Conservation (phyloP, 306 rosid genomes). For the Mimosa pudica region DNA sequence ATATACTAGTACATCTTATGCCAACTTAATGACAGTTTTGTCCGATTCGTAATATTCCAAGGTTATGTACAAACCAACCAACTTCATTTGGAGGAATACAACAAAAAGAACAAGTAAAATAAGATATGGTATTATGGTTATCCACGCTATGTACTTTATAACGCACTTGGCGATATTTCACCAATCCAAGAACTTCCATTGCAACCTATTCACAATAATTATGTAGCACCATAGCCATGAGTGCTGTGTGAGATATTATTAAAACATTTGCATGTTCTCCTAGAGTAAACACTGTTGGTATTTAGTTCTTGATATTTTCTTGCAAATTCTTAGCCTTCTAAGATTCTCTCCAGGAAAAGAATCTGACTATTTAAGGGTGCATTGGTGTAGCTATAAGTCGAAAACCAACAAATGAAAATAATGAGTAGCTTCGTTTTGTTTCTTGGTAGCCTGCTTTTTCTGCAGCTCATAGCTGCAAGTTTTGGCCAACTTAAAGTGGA, state of each 20-base stretch:
- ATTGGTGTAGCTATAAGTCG: neutral
- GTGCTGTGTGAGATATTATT: conserved; percentile 44
- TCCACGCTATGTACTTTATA: neutral
- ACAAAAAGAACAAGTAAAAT: conserved; percentile 8
- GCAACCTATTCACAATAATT: conserved; percentile 22
- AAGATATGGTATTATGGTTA: conserved; percentile 10
- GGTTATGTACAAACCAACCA: neutral
- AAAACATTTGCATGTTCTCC: conserved; percentile 10
- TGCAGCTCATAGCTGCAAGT: conserved; percentile 32
- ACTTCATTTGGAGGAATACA: neutral
- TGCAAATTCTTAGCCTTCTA: conserved; percentile 15
- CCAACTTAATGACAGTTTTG: neutral
- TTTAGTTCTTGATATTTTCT: conserved; percentile 30
- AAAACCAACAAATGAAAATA: conserved; percentile 22
- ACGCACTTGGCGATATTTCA: conserved; percentile 30
- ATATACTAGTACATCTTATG: neutral
- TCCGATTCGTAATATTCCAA: neutral
- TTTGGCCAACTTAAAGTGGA: conserved; percentile 51
- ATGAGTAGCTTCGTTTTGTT: conserved; percentile 43
- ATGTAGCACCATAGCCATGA: conserved; percentile 11
- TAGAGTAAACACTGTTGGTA: conserved; percentile 33
- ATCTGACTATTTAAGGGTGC: conserved; percentile 35
- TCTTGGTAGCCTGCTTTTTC: conserved; percentile 42
- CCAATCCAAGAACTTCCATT: conserved; percentile 37
- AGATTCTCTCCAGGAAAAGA: conserved; percentile 17